phyloP scores from a whole-genome alignment of 176 grass and related monocot genomes.

The Stipa capillata region DNA sequence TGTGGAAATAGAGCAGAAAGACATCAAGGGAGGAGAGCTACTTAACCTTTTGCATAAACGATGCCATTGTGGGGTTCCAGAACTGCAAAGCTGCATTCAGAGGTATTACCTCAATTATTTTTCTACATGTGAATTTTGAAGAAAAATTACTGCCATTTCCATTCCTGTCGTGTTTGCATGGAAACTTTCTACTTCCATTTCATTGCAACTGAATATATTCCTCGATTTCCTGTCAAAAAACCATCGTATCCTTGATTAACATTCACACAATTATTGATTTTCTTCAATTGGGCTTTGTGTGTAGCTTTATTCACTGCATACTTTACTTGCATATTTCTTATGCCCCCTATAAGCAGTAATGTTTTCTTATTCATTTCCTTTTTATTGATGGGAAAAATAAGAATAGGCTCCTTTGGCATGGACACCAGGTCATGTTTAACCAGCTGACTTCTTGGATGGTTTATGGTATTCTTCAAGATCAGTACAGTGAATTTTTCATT shows the following conservation, averaged over 20 bases:
- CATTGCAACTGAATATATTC: not conserved
- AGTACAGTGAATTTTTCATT: conserved; percentile 87
- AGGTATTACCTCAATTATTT: conserved; percentile 36
- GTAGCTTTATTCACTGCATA: not conserved
- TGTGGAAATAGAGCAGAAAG: conserved; percentile 73
- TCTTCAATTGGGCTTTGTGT: not conserved
- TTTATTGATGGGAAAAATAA: conserved; percentile 29
- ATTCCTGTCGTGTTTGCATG: not conserved
- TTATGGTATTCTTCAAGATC: conserved; percentile 99
- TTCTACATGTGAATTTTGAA: not conserved
- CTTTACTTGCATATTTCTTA: not conserved
- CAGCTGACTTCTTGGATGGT: conserved; percentile 95
- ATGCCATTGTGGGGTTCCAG: conserved; percentile 87
- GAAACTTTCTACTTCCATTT: not conserved
- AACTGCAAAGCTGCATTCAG: conserved; percentile 96
- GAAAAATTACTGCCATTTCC: not conserved
- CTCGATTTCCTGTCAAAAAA: too few relatives aligned
- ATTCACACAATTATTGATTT: not conserved
- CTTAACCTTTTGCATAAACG: conserved; percentile 90
- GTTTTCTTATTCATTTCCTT: conserved; percentile 15
- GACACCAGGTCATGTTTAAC: conserved; percentile 98
- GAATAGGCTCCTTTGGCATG: conserved; percentile 94
- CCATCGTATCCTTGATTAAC: too few relatives aligned
- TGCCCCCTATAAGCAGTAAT: not conserved
- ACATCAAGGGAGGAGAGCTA: conserved; percentile 88